A percentile compares a stretch with the other conserved stretches of the same genome.
phyloP scores from a whole-genome alignment of 2,329 filamentous ascomycete species.

The Cytospora leucostoma region DNA sequence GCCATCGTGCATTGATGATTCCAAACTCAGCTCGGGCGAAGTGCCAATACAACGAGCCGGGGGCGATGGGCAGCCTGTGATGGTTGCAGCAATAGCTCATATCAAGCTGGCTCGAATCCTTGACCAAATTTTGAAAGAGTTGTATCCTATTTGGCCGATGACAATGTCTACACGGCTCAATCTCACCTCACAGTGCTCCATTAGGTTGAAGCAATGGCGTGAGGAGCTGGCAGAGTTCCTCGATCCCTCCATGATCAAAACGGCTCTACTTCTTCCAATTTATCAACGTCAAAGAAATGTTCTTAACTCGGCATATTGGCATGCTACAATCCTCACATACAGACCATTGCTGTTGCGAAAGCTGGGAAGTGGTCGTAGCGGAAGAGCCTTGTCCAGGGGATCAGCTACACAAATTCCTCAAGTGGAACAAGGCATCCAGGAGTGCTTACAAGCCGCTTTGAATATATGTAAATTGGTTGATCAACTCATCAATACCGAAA shows the following conservation, averaged over 20 bases:
- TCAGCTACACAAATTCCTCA: not conserved
- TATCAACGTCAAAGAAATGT: slow-evolving; percentile 46
- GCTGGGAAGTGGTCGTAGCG: slow-evolving; percentile 31
- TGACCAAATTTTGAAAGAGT: slow-evolving; percentile 38
- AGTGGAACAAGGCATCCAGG: slow-evolving; percentile 34
- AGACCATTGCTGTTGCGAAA: slow-evolving; percentile 42
- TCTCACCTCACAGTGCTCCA: slow-evolving; percentile 35
- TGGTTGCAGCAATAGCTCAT: slow-evolving; percentile 41
- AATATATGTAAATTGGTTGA: slow-evolving; percentile 43
- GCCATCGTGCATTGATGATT: slow-evolving; percentile 56
- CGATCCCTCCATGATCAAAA: slow-evolving; percentile 41
- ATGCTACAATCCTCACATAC: slow-evolving; percentile 44
- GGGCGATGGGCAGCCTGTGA: slow-evolving; percentile 32
- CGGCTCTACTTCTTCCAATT: slow-evolving; percentile 40
- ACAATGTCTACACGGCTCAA: slow-evolving; percentile 33
- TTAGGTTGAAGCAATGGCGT: slow-evolving; percentile 40
- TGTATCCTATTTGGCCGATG: slow-evolving; percentile 41
- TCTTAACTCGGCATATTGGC: slow-evolving; percentile 46
- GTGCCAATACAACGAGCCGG: not conserved
- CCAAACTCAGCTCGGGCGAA: slow-evolving; percentile 40
- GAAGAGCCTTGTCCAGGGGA: slow-evolving; percentile 24
- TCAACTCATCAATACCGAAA: slow-evolving; percentile 38
- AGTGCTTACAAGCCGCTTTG: slow-evolving; percentile 44
- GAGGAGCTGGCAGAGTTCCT: slow-evolving; percentile 40
- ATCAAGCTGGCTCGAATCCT: slow-evolving; percentile 41